phyloP scores from a whole-genome alignment of 768 basidiomycete genomes.

The Mycena alexandri region DNA sequence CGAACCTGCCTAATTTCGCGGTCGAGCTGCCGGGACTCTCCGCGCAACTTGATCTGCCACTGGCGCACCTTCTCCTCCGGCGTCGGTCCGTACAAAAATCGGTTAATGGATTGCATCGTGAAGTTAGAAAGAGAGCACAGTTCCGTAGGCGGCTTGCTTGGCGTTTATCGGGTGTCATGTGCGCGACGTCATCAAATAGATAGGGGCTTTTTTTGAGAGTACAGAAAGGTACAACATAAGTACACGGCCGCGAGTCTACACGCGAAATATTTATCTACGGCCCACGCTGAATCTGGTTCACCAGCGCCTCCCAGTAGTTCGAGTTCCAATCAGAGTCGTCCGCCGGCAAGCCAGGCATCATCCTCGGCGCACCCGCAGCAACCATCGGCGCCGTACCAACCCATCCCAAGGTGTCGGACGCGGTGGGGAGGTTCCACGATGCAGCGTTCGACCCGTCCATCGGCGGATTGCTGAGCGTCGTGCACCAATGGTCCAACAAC shows the following conservation, averaged over 20 bases:
- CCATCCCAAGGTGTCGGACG: constrained; percentile 72
- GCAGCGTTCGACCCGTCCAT: constrained; percentile 63
- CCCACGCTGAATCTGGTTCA: constrained; percentile 68
- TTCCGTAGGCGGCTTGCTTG: constrained; percentile 14
- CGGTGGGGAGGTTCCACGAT: constrained; percentile 72
- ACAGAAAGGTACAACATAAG: background rate
- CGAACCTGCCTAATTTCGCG: constrained; percentile 96
- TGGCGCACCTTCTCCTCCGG: constrained; percentile 92
- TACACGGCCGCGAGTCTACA: background rate
- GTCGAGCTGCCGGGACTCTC: constrained; percentile 87
- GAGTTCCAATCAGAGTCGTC: constrained; percentile 84
- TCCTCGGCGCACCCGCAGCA: constrained; percentile 57
- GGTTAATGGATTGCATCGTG: constrained; percentile 89
- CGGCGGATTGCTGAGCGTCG: constrained; percentile 76
- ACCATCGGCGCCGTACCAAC: constrained; percentile 58
- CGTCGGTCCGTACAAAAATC: constrained; percentile 96
- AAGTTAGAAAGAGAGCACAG: constrained; percentile 15
- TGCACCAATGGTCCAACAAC: constrained; percentile 87
- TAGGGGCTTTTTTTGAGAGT: background rate
- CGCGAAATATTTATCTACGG: constrained; percentile 39
- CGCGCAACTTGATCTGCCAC: constrained; percentile 91
- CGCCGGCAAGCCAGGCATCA: constrained; percentile 55
- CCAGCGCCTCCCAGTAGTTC: constrained; percentile 85
- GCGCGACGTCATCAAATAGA: constrained; percentile 14
- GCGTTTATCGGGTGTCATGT: no score